Conservation (phyloP, 148 eudicot species). For the Salicornia ramosissima region DNA sequence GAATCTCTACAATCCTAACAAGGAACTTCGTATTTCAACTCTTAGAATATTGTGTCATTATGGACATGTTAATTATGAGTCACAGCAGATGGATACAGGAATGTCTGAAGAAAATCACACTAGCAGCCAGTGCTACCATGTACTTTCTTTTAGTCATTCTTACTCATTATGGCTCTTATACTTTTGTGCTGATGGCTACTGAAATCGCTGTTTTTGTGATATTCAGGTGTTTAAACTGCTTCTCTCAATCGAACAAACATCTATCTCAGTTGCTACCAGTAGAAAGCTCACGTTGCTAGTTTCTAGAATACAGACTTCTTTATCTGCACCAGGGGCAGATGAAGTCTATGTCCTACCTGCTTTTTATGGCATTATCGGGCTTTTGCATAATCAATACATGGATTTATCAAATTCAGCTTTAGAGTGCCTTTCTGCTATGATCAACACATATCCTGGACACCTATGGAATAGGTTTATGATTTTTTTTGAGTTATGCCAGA, state of each 20-base stretch:
- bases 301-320: constrained; percentile 64
- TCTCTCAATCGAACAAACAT: constrained; percentile 69
- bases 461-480: constrained; percentile 53
- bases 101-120: constrained; percentile 28
- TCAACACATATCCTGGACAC: constrained; percentile 37
- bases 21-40: constrained; percentile 59
- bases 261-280: constrained; percentile 58
- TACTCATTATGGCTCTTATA: not conserved
- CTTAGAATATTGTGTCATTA: constrained; percentile 72
- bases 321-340: constrained; percentile 44
- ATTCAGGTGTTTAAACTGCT: constrained; percentile 66
- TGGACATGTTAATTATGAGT: constrained; percentile 33
- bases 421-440: constrained; percentile 53
- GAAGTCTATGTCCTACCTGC: constrained; percentile 47
- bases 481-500: constrained; percentile 45
- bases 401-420: constrained; percentile 60
- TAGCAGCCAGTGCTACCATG: constrained; percentile 37
- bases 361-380: constrained; percentile 62
- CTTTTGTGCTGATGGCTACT: constrained; percentile 6
- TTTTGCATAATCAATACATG: constrained; percentile 66
- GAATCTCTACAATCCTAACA: constrained; percentile 57
- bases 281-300: constrained; percentile 52
- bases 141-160: constrained; percentile 22
- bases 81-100: constrained; percentile 26
- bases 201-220: not conserved